phyloP scores from a whole-genome alignment of 1,139 yeast genomes.

The Saccharomyces hybrid region DNA sequence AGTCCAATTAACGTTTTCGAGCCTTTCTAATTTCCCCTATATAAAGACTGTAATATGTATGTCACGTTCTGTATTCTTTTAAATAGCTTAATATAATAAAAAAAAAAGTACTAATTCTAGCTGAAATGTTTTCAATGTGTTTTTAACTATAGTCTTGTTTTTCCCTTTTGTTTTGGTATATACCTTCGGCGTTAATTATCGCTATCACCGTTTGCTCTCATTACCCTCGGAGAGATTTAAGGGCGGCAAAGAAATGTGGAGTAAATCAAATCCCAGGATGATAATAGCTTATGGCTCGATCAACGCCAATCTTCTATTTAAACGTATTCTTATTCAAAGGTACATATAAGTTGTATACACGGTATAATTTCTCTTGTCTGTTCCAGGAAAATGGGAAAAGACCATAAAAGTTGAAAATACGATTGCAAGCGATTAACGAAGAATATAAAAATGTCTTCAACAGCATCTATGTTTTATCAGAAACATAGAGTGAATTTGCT shows the following conservation, averaged over 20 bases:
- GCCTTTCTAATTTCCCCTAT: no score
- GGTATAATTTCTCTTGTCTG: no score
- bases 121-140: no score
- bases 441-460: neutral
- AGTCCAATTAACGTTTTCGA: no score
- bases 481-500: slow-evolving; percentile 25
- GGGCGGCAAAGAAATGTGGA: neutral
- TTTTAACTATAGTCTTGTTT: no score
- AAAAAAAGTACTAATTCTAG: neutral
- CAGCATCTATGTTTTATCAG: slow-evolving; percentile 16
- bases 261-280: neutral
- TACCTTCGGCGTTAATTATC: neutral
- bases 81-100: neutral
- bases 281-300: neutral
- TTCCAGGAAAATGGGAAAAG: neutral
- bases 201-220: neutral
- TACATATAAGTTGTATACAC: no score
- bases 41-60: no score
- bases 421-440: neutral
- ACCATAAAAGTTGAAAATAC: neutral
- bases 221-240: neutral
- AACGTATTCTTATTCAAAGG: neutral
- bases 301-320: neutral
- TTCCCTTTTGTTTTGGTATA: neutral
- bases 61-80: no score